Conservation (phyloP, 495 filamentous ascomycete species). For the Pseudevernia furfuracea region DNA sequence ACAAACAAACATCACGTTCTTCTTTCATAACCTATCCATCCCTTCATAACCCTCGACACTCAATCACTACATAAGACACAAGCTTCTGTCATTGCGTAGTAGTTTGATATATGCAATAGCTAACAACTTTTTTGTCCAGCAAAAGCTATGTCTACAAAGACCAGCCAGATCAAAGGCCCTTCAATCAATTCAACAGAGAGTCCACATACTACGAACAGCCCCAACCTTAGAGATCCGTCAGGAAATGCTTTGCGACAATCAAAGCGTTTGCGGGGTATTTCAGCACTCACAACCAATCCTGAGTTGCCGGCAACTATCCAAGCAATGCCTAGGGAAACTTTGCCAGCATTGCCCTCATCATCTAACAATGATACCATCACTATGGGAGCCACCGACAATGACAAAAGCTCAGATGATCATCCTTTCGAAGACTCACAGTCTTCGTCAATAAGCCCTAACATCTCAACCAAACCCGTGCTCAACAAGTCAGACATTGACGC, state of each 20-base stretch:
- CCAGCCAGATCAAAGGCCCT: not conserved
- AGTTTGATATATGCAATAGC: not conserved
- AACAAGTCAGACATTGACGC: not conserved
- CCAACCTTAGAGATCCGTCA: not conserved
- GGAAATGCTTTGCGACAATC: not conserved
- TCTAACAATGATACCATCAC: not conserved
- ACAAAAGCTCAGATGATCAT: not conserved
- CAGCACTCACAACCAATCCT: not conserved
- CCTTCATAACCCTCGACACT: not conserved
- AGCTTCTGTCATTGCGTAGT: not conserved
- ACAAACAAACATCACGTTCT: not conserved
- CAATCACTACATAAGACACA: not conserved
- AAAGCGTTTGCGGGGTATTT: not conserved
- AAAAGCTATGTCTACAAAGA: not conserved
- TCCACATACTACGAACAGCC: not conserved
- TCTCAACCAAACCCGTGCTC: not conserved
- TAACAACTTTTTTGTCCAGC: not conserved
- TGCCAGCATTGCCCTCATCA: not conserved
- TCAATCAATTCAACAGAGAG: not conserved
- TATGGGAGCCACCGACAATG: not conserved
- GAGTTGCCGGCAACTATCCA: not conserved
- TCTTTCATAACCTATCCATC: not conserved
- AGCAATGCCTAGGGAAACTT: not conserved
- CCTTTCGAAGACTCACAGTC: not conserved
- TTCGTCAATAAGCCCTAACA: not conserved